These are phyloP conservation scores for Saussurea involucrata DNA, from an alignment of 129 eudicot genomes.

Conservation along the genomic window DNA sequence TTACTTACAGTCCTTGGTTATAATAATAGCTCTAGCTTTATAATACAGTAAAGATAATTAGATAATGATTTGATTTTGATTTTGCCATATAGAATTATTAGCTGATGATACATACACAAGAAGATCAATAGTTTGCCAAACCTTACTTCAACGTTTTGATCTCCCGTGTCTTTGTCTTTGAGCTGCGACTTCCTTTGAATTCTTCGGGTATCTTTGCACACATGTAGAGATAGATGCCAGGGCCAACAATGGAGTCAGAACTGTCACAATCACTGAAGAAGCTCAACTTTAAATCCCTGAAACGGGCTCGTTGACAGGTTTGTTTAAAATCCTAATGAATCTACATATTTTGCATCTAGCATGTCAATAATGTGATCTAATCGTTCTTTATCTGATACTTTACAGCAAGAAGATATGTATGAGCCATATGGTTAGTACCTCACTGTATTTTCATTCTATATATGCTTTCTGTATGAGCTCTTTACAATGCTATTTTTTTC, in stretches of 20 bases:
- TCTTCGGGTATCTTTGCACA: background rate
- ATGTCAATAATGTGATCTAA: background rate
- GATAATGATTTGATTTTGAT: background rate
- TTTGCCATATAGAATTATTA: too few relatives aligned
- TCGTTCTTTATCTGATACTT: background rate
- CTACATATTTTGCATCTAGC: background rate
- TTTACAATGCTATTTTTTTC: background rate
- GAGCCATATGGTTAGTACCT: conserved; percentile 70
- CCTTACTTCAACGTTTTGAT: too few relatives aligned
- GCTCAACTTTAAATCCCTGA: conserved; percentile 69
- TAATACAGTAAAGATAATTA: background rate
- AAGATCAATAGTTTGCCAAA: background rate
- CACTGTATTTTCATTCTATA: background rate
- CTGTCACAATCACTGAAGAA: conserved; percentile 82
- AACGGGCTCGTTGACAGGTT: conserved; percentile 78
- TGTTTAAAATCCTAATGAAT: conserved; percentile 22
- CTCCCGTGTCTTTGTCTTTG: background rate
- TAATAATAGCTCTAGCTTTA: background rate
- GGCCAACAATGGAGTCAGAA: conserved; percentile 53
- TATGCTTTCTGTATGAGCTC: background rate
- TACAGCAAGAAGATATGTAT: conserved; percentile 89
- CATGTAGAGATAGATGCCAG: conserved; percentile 22
- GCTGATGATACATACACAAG: background rate
- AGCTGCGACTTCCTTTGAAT: background rate
- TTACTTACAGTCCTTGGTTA: background rate